Evolutionary conservation across 1,284 basidiomycete species (phyloP).

Genomic region (Boletus subluridellus): DNA sequence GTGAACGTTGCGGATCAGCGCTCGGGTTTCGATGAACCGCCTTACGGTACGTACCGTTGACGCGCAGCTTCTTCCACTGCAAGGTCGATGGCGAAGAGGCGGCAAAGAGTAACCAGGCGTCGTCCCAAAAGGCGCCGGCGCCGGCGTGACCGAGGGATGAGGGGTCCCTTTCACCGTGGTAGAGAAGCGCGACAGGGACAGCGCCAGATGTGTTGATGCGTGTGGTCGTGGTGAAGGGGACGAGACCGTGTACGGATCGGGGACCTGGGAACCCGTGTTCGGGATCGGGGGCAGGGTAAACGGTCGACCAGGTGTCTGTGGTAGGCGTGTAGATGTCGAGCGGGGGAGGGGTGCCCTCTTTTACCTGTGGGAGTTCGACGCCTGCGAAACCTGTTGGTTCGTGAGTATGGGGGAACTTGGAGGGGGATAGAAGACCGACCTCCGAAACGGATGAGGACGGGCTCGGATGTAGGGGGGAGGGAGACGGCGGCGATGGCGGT

Average conservation of each 20-base stretch:
- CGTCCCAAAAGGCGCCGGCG: constrained; percentile 27
- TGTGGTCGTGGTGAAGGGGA: constrained; percentile 16
- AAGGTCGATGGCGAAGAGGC: not conserved
- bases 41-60: constrained; percentile 1
- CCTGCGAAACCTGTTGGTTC: constrained; percentile 18
- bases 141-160: constrained; percentile 25
- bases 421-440: constrained; percentile 9
- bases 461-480: constrained; percentile 45
- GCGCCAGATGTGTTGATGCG: not conserved
- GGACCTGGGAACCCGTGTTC: constrained; percentile 23
- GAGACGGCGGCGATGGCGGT: constrained; percentile 70
- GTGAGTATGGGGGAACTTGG: not conserved
- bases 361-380: constrained; percentile 20
- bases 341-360: constrained; percentile 6
- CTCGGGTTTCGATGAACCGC: not conserved
- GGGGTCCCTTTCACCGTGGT: constrained; percentile 21
- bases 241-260: constrained; percentile 28
- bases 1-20: not conserved
- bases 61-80: constrained; percentile 23
- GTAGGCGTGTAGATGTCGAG: constrained; percentile 32
- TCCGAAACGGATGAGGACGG: constrained; percentile 25
- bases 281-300: constrained; percentile 18
- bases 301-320: constrained; percentile 24
- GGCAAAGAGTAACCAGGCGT: constrained; percentile 22
- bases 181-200: constrained; percentile 18